These are phyloP conservation scores for Pseudogymnoascus sp. DNA, from an alignment of 2,329 filamentous ascomycete genomes.

Conservation along the genomic window DNA sequence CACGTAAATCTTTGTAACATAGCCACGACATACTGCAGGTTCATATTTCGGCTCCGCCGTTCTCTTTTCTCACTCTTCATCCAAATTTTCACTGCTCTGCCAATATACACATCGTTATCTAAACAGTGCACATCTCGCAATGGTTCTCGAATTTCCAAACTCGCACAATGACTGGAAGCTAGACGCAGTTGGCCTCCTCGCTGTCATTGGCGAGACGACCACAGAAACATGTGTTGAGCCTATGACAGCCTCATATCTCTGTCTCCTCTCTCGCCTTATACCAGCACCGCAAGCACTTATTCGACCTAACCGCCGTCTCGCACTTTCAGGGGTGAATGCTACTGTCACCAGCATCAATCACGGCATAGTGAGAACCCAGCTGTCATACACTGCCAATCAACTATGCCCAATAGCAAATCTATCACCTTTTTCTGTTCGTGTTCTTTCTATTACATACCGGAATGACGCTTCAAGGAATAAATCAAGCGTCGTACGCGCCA, in stretches of 20 bases:
- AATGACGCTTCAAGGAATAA: neutral
- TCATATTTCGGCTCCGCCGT: neutral
- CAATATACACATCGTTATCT: neutral
- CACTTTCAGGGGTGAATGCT: conserved; percentile 43
- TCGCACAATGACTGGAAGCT: conserved; percentile 33
- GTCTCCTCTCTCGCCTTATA: conserved; percentile 46
- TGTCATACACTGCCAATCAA: conserved; percentile 50
- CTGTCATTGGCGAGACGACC: conserved; percentile 49
- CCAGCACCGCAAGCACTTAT: conserved; percentile 50
- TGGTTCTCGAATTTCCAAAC: conserved; percentile 20
- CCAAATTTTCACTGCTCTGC: neutral
- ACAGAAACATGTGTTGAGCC: conserved; percentile 46
- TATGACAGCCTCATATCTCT: conserved; percentile 45
- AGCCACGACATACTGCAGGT: neutral
- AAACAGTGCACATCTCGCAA: neutral
- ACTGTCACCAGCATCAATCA: conserved; percentile 46
- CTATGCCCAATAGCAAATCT: conserved; percentile 42
- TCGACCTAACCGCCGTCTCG: conserved; percentile 41
- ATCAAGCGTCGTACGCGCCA: neutral
- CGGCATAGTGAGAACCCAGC: conserved; percentile 41
- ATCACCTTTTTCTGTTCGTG: conserved; percentile 37
- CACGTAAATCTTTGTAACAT: neutral
- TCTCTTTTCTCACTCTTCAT: neutral
- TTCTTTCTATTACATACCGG: conserved; percentile 34
- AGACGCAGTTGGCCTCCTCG: conserved; percentile 50